Evolutionary conservation across 2,329 filamentous ascomycete species (phyloP).

Genomic region (Tolypocladium pustulatum): DNA sequence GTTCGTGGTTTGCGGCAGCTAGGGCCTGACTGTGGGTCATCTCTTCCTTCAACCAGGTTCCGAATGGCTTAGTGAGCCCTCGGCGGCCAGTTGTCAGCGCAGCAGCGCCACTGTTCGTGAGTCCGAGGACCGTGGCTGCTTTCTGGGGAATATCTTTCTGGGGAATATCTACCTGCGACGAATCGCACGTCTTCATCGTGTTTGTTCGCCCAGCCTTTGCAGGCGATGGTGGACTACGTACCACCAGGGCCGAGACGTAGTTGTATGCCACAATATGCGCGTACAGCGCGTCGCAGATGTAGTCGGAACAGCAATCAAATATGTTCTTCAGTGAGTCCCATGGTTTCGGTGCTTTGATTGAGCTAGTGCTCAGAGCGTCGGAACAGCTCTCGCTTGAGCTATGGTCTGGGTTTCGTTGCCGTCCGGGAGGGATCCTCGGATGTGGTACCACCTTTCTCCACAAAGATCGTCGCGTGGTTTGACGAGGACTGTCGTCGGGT

Average conservation of each 20-base stretch:
- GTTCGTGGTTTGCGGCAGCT: constrained; percentile 16
- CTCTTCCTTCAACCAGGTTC: constrained; percentile 16
- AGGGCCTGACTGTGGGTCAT: constrained; percentile 8
- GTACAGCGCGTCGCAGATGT: constrained; percentile 48
- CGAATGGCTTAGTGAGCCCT: constrained; percentile 15
- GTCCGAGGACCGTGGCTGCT: constrained; percentile 39
- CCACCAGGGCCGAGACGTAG: constrained; percentile 34
- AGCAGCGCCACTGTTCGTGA: constrained; percentile 18
- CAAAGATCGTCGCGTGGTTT: constrained; percentile 16
- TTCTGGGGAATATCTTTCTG: constrained; percentile 40
- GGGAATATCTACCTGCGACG: constrained; percentile 27
- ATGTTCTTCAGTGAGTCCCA: constrained; percentile 39
- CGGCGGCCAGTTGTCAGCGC: constrained; percentile 12
- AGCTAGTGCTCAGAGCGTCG: constrained; percentile 7
- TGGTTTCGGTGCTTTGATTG: constrained; percentile 15
- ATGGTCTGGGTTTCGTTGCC: constrained; percentile 1
- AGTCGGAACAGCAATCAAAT: constrained; percentile 41
- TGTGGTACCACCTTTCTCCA: constrained; percentile 26
- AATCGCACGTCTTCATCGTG: constrained; percentile 10
- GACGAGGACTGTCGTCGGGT: constrained; percentile 5
- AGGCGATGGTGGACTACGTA: constrained; percentile 10
- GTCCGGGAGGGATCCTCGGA: constrained; percentile 8
- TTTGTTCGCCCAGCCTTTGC: constrained; percentile 5
- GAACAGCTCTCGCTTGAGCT: constrained; percentile 3
- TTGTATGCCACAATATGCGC: constrained; percentile 50